A percentile compares a stretch with the other conserved stretches of the same genome.
Evolutionary conservation across 768 basidiomycete genomes (phyloP).

Genomic region (Kondoa subrosea): DNA sequence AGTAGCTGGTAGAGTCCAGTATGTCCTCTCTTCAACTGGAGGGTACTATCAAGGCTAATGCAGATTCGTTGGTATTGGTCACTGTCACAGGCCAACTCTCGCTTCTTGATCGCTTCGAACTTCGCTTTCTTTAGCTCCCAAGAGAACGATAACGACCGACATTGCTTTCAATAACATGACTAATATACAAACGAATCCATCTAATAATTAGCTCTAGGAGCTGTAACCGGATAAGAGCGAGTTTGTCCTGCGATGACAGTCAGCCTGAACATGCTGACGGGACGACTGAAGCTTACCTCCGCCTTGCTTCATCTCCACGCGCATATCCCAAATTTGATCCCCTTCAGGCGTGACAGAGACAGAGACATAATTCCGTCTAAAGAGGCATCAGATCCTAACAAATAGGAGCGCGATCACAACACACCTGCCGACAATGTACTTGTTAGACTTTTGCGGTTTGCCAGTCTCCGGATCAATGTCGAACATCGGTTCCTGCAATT

Average conservation of each 20-base stretch:
- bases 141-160: too few relatives aligned
- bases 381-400: too few relatives aligned
- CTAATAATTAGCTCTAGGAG: background rate
- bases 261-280: background rate
- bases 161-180: too few relatives aligned
- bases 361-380: background rate
- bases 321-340: background rate
- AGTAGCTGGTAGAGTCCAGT: too few relatives aligned
- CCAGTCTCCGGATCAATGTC: background rate
- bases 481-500: background rate
- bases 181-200: too few relatives aligned
- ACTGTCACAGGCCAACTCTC: too few relatives aligned
- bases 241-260: background rate
- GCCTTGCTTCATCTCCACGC: background rate
- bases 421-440: background rate
- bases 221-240: background rate
- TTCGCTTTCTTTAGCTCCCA: too few relatives aligned
- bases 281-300: background rate
- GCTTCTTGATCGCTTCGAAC: too few relatives aligned
- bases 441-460: background rate
- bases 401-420: too few relatives aligned
- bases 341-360: background rate
- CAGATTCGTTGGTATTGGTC: too few relatives aligned
- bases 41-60: too few relatives aligned
- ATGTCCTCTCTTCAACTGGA: too few relatives aligned